phyloP scores from a whole-genome alignment of 495 filamentous ascomycete species.

The Usnea hakonensis region DNA sequence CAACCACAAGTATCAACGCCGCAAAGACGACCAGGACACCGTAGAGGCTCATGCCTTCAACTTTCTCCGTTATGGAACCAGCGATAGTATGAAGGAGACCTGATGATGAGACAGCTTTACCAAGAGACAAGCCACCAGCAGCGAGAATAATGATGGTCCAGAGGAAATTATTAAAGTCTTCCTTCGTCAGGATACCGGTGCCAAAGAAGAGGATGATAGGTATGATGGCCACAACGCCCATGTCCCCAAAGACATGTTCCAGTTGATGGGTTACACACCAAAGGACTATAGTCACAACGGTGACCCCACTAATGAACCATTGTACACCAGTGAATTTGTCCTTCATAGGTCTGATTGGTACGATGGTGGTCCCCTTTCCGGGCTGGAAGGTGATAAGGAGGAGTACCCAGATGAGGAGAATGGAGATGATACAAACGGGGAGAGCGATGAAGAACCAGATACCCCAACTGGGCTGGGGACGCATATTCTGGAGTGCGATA shows the following conservation, averaged over 20 bases:
- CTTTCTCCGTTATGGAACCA: slow-evolving; percentile 56
- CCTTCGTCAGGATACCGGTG: slow-evolving; percentile 93
- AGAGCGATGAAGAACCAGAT: slow-evolving; percentile 95
- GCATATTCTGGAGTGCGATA: slow-evolving; percentile 92
- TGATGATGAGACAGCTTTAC: slow-evolving; percentile 88
- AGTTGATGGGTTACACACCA: slow-evolving; percentile 93
- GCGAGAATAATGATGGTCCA: slow-evolving; percentile 99
- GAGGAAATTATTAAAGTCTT: slow-evolving; percentile 99
- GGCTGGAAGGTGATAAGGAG: slow-evolving; percentile 80
- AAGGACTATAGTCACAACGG: slow-evolving; percentile 75
- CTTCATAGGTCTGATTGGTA: slow-evolving; percentile 80
- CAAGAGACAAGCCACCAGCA: slow-evolving; percentile 84
- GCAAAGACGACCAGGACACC: slow-evolving; percentile 81
- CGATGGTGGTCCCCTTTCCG: slow-evolving; percentile 76
- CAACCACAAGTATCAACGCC: slow-evolving; percentile 79
- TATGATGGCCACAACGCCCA: slow-evolving; percentile 97
- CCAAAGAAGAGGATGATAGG: slow-evolving; percentile 95
- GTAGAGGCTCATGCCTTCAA: slow-evolving; percentile 78
- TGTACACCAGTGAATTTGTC: slow-evolving; percentile 85
- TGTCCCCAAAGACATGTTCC: slow-evolving; percentile 83
- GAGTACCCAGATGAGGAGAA: slow-evolving; percentile 82
- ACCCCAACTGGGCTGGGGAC: slow-evolving; percentile 80
- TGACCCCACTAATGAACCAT: slow-evolving; percentile 84
- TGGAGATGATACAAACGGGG: slow-evolving; percentile 84
- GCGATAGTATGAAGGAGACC: slow-evolving; percentile 91